Base-by-base conservation (phyloP, 2,329 filamentous ascomycete genomes). In the Setomelanomma holmii region DNA sequence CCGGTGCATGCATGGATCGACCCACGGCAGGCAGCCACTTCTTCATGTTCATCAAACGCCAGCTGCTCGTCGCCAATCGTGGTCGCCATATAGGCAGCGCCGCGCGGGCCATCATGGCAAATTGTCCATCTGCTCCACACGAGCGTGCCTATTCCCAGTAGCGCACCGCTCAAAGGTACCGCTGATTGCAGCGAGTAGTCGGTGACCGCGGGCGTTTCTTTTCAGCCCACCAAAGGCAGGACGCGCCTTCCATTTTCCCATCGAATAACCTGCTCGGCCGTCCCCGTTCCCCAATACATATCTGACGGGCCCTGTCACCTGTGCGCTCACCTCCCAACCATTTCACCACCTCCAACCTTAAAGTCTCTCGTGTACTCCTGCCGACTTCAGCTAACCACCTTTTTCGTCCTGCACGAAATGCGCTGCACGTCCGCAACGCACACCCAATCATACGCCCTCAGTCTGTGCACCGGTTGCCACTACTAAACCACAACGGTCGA, bases 391-490 rank as follows among this genome's bases (percentile, higher is more conserved):
- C 27, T 30, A 30, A 30, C 53, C 44, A 48, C 51, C 42, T 34
- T 50, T 41, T 44, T 49, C 49, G 40, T 8, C 45, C 51, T 55
- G 55, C 55, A 56, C 60, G 58, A 49, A 41, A 56, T 62, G 60
- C 46, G 60, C 56, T 51, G 55, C 45, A 54, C 44, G 44, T 35
- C 43, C 47, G 40, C 53, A 24, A 46, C 51, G 41, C 47, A 24
- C 56, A 52, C 51, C 64, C 64, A 64, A 67, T 67, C 62, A 64
- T 39, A 51, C 48, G 51, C 51, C 44, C 34, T 36, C 40, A 41
- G 43, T 45, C 49, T 34, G 41, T 46, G 41, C 54, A 45, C 56
- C 49, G 55, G 43, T 45, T 47, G 45, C 33, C 52, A 3, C 34
- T 53, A 51, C 60, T 67, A 64, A 56, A 52, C 64, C 57, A 33